Conservation (phyloP, 2,329 filamentous ascomycete genomes). For the Cladorrhinum sp. region DNA sequence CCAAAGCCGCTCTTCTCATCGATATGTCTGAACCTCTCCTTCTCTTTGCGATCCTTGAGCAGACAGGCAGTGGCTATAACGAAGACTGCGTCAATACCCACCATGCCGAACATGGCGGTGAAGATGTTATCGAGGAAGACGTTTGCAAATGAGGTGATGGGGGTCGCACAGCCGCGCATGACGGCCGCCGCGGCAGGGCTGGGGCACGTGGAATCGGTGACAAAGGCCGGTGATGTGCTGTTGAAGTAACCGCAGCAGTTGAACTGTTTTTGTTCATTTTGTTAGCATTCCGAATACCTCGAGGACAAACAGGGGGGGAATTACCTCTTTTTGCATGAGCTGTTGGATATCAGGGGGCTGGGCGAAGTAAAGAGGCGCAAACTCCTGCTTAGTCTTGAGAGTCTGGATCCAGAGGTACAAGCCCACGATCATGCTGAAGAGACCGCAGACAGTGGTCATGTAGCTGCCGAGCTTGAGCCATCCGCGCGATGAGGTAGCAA, state of each 20-base stretch:
- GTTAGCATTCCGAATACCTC: slow-evolving; percentile 21
- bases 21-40: slow-evolving; percentile 73
- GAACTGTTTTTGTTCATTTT: slow-evolving; percentile 52
- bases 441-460: slow-evolving; percentile 56
- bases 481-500: slow-evolving; percentile 63
- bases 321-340: slow-evolving; percentile 68
- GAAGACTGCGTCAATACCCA: slow-evolving; percentile 66
- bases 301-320: neutral
- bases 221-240: slow-evolving; percentile 67
- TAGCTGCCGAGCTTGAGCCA: slow-evolving; percentile 70
- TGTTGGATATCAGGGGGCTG: slow-evolving; percentile 59
- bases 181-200: slow-evolving; percentile 69
- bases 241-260: slow-evolving; percentile 78
- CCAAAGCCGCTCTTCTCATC: slow-evolving; percentile 67
- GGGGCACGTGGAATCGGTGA: slow-evolving; percentile 65
- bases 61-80: slow-evolving; percentile 71
- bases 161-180: slow-evolving; percentile 65
- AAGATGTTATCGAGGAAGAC: slow-evolving; percentile 72
- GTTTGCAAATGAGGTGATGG: slow-evolving; percentile 68
- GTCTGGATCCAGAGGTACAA: slow-evolving; percentile 72
- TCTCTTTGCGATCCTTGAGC: slow-evolving; percentile 77
- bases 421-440: slow-evolving; percentile 66
- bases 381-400: slow-evolving; percentile 61
- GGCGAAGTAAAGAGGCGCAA: slow-evolving; percentile 58
- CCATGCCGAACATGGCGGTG: slow-evolving; percentile 75